Base-by-base conservation (phyloP, 352 stramenopile genomes). In the Pythium monospermum region DNA sequence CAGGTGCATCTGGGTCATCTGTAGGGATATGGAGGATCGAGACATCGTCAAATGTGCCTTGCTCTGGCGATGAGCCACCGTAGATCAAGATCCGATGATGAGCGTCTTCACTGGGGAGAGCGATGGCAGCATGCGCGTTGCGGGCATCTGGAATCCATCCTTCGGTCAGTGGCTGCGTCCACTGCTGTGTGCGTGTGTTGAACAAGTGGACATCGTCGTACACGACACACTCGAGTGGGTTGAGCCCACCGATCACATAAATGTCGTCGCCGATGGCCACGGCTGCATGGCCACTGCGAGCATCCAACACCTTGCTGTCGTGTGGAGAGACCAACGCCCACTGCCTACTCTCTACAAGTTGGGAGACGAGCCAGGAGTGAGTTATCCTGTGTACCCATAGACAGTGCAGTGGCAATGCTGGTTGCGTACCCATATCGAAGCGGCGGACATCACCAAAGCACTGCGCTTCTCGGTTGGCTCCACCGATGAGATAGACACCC, bases 211-310 rank as follows among this genome's bases (percentile, higher is more conserved):
- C 41, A 39, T 84, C 71, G 27, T 83, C 81, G 65, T 74, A 88
- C n/a, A 85, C 59, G 19, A 63, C 55, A 23, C 66, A 59, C 0
- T 54, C 49, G 3, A 51, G 55, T 1, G 68, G 45, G 49, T 88
- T 70, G n/a, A 85, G 59, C 2, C 79, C 79, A 1, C 79, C 75
- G 37, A 88, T 85, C n/a, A 88, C 65, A 39, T 67, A 59, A 45
- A 87, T 75, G 13, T 54, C 33, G 3, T 37, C 18, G 0, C 62
- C 79, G 36, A 85, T 39, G 4, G 71, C 64, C 15, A 87, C 57
- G 1, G 76, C 64, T 5, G 76, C 82, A 51, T 91, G 76, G 8
- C 76, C 76, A 23, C 76, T 88, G n/a, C 74, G 71, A 32, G 79
- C n/a, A 25, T 15, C 7, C 35, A 18, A 36, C 19, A 26, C 13